phyloP scores from a whole-genome alignment of 2,329 filamentous ascomycete species.

The Domatiomyces globalis region DNA sequence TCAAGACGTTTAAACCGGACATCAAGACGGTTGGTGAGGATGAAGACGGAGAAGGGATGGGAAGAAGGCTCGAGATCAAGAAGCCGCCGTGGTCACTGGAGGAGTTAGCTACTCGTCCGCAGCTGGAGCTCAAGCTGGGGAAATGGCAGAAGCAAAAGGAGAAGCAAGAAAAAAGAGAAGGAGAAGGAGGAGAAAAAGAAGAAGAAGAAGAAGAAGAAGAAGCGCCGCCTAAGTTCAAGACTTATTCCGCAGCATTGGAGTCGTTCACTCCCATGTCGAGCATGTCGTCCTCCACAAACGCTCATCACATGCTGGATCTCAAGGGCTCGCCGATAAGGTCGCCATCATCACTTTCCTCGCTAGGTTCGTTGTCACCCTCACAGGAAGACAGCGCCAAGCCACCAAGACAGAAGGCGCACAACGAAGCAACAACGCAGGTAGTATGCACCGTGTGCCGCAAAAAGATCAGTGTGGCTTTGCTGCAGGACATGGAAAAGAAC shows the following conservation, averaged over 20 bases:
- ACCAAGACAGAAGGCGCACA: neutral
- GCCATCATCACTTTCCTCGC: neutral
- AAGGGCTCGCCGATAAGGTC: neutral
- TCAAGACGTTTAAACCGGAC: neutral
- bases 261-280: neutral
- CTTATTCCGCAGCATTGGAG: neutral
- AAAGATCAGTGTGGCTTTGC: neutral
- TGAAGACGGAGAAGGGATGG: neutral
- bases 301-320: neutral
- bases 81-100: neutral
- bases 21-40: neutral
- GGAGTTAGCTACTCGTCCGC: neutral
- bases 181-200: too few relatives aligned
- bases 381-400: neutral
- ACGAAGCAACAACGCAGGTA: neutral
- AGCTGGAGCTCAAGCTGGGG: neutral
- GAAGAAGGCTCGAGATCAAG: neutral
- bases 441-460: neutral
- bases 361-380: neutral
- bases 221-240: neutral
- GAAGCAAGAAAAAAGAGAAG: neutral
- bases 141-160: neutral
- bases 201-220: neutral
- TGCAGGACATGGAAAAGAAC: neutral
- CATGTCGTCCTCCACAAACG: neutral